phyloP scores from a whole-genome alignment of 768 basidiomycete species.

The Boletus sensibilis region DNA sequence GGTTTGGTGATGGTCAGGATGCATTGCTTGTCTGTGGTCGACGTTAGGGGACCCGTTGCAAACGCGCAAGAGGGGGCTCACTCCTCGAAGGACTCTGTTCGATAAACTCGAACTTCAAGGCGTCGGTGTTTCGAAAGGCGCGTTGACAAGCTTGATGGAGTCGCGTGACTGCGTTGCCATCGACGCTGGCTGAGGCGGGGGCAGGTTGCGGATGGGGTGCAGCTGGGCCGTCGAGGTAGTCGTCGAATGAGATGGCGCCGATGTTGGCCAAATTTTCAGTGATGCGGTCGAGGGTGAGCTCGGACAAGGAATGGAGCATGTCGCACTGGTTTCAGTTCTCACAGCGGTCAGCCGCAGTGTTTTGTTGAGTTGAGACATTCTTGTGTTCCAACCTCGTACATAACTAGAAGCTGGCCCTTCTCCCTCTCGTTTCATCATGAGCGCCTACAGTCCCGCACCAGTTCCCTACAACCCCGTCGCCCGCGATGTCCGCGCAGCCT shows the following conservation, averaged over 20 bases:
- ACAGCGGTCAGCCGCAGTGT: too few relatives aligned
- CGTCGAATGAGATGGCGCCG: constrained; percentile 28
- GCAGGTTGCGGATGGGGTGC: not conserved
- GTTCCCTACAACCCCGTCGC: constrained; percentile 12
- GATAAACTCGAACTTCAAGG: constrained; percentile 47
- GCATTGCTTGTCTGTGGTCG: constrained; percentile 51
- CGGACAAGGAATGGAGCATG: not conserved
- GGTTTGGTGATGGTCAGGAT: constrained; percentile 61
- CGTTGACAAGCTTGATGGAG: constrained; percentile 45
- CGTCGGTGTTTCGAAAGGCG: constrained; percentile 40
- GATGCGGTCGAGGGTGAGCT: constrained; percentile 19
- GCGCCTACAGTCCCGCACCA: constrained; percentile 15
- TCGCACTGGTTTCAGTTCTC: too few relatives aligned
- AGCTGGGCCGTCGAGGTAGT: constrained; percentile 20
- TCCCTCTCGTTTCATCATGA: constrained; percentile 9
- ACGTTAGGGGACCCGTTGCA: constrained; percentile 1
- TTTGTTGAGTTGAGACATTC: too few relatives aligned
- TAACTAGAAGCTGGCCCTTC: constrained; percentile 3
- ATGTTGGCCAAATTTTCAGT: constrained; percentile 27
- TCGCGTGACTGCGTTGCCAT: constrained; percentile 29
- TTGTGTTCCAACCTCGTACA: not conserved
- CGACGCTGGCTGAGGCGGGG: not conserved
- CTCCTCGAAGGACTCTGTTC: constrained; percentile 40
- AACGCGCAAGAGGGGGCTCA: constrained; percentile 20
- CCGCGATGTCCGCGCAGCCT: constrained; percentile 13